Percentiles rank a stretch among this genome's conserved stretches.
Evolutionary conservation across 306 rosid genomes (phyloP).

Genomic region (Pueraria montana): DNA sequence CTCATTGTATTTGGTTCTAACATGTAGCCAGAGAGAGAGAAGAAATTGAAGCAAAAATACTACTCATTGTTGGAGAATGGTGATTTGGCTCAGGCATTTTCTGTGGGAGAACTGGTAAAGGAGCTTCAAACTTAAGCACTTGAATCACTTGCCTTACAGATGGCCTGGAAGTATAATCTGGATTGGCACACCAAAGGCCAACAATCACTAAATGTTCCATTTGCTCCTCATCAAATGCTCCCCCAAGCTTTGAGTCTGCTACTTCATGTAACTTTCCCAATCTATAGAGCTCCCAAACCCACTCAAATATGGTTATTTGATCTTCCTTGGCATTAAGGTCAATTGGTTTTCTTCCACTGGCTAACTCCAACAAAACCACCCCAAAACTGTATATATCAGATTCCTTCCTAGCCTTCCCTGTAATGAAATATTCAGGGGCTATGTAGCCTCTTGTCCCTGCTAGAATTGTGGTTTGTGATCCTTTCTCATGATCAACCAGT

Average conservation of each 20-base stretch:
- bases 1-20: neutral
- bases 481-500: slow-evolving; percentile 41
- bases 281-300: slow-evolving; percentile 20
- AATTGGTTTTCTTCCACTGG: slow-evolving; percentile 44
- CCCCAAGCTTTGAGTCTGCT: neutral
- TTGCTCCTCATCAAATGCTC: slow-evolving; percentile 22
- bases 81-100: neutral
- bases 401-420: slow-evolving; percentile 46
- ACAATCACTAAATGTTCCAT: neutral
- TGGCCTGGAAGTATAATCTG: slow-evolving; percentile 15
- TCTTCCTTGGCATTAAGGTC: slow-evolving; percentile 16
- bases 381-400: slow-evolving; percentile 51
- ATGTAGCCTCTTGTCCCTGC: slow-evolving; percentile 54
- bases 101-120: slow-evolving; percentile 3
- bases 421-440: slow-evolving; percentile 36
- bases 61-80: neutral
- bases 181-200: slow-evolving; percentile 34
- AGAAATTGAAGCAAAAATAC: slow-evolving; percentile 16
- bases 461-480: slow-evolving; percentile 32
- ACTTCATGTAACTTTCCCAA: neutral
- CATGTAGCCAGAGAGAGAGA: neutral
- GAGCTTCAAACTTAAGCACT: slow-evolving; percentile 26
- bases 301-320: slow-evolving; percentile 22
- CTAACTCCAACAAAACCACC: slow-evolving; percentile 39
- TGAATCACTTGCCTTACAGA: slow-evolving; percentile 24